Evolutionary conservation across 2,329 filamentous ascomycete genomes (phyloP).

Genomic region (Cryphonectria radicalis): DNA sequence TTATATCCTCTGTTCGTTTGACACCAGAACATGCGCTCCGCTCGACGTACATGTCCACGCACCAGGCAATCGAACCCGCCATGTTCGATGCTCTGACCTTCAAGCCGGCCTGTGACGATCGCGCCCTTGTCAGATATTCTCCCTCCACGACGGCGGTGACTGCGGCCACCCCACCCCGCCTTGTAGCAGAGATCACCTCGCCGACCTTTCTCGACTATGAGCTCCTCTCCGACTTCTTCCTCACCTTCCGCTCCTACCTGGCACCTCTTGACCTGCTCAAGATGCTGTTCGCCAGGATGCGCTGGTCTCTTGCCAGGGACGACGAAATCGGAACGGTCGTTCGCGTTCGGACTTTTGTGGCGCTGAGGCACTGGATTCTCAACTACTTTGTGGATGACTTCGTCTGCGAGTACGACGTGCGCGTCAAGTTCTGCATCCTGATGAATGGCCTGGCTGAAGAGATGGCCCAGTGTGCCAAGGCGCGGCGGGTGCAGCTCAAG

Average conservation of each 20-base stretch:
- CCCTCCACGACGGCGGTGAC: conserved; percentile 72
- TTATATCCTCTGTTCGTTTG: conserved; percentile 44
- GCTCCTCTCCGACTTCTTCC: conserved; percentile 94
- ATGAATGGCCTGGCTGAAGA: conserved; percentile 72
- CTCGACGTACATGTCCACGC: conserved; percentile 54
- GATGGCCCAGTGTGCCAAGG: conserved; percentile 49
- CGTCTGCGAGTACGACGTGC: conserved; percentile 73
- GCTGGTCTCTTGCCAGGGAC: conserved; percentile 80
- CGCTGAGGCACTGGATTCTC: conserved; percentile 93
- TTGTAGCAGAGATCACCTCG: conserved; percentile 96
- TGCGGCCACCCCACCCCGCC: conserved; percentile 85
- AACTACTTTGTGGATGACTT: conserved; percentile 99
- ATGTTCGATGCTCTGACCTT: conserved; percentile 84
- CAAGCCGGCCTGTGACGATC: conserved; percentile 78
- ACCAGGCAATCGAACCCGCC: conserved; percentile 65
- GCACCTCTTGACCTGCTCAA: conserved; percentile 75
- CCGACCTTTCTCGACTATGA: conserved; percentile 96
- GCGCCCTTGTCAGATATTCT: conserved; percentile 81
- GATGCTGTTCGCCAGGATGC: conserved; percentile 81
- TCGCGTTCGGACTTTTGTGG: conserved; percentile 94
- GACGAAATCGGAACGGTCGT: conserved; percentile 92
- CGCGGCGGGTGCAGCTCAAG: conserved; percentile 68
- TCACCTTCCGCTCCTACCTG: conserved; percentile 90
- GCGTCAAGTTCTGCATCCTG: conserved; percentile 77
- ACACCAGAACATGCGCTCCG: conserved; percentile 45